Conservation (phyloP, 2,329 filamentous ascomycete genomes). For the Epichloe sibirici region DNA sequence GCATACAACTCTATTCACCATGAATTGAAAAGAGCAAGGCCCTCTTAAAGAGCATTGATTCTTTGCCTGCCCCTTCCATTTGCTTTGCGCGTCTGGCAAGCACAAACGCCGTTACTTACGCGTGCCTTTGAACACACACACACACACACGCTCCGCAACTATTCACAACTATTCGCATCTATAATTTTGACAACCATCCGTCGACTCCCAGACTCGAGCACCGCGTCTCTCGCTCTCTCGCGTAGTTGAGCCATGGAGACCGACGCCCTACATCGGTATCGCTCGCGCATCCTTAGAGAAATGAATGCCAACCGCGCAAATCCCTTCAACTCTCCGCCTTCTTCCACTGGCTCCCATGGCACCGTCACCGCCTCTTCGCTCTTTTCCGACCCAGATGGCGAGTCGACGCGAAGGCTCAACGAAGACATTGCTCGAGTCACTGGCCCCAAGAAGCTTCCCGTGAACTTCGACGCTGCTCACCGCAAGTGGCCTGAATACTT, state of each 20-base stretch:
- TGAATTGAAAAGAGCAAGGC: neutral
- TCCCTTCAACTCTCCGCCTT: conserved; percentile 46
- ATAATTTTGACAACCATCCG: conserved; percentile 8
- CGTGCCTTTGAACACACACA: neutral
- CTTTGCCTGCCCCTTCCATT: conserved; percentile 6
- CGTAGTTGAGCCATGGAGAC: conserved; percentile 27
- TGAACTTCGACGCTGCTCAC: conserved; percentile 33
- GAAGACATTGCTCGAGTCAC: conserved; percentile 35
- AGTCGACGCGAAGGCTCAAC: conserved; percentile 39
- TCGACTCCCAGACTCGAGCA: conserved; percentile 11
- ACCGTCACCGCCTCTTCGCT: conserved; percentile 42
- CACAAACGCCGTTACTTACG: neutral
- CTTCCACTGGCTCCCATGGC: conserved; percentile 45
- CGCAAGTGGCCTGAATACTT: conserved; percentile 43
- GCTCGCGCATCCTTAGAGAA: conserved; percentile 37
- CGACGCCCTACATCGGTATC: conserved; percentile 29
- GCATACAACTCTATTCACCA: neutral
- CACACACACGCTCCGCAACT: neutral
- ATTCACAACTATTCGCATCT: neutral
- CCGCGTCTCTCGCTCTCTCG: conserved; percentile 13
- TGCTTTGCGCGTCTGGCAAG: neutral
- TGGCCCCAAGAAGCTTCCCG: conserved; percentile 25
- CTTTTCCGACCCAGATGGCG: conserved; percentile 40
- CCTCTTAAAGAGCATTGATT: neutral
- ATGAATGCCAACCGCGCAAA: conserved; percentile 41